Evolutionary conservation across 768 basidiomycete genomes (phyloP).

Genomic region (Suillus occidentalis): DNA sequence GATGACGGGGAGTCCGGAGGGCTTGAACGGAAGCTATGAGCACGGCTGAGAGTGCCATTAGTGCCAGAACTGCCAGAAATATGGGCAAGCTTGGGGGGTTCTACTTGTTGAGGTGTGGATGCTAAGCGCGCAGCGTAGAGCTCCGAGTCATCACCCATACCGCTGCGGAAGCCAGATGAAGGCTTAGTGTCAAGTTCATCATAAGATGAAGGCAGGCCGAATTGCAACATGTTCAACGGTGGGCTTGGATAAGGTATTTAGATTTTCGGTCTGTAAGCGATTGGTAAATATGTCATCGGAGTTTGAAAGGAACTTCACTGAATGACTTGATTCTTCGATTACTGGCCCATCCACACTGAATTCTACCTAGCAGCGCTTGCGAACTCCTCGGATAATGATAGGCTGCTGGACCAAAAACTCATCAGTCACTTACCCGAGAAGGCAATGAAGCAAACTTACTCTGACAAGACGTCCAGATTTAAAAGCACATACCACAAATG

Average conservation of each 20-base stretch:
- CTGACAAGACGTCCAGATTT: no score
- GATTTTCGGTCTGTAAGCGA: no score
- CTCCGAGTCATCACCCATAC: no score
- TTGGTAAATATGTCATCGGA: no score
- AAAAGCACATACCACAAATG: neutral
- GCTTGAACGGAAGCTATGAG: neutral
- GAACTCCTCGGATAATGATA: neutral
- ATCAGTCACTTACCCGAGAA: neutral
- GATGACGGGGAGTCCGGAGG: neutral
- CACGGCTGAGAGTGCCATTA: neutral
- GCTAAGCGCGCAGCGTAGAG: fast-evolving
- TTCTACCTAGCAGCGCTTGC: neutral
- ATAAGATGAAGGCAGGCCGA: no score
- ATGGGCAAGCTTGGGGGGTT: neutral
- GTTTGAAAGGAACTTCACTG: no score
- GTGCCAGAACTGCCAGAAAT: neutral
- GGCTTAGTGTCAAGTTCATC: no score
- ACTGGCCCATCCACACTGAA: neutral
- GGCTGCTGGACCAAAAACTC: neutral
- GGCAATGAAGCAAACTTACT: neutral
- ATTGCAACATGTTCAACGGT: no score
- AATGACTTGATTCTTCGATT: neutral
- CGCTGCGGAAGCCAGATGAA: no score
- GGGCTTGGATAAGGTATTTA: no score
- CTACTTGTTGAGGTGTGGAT: neutral